Conservation (phyloP, 805 yeast species). For the Kazachstania kunashirensis region DNA sequence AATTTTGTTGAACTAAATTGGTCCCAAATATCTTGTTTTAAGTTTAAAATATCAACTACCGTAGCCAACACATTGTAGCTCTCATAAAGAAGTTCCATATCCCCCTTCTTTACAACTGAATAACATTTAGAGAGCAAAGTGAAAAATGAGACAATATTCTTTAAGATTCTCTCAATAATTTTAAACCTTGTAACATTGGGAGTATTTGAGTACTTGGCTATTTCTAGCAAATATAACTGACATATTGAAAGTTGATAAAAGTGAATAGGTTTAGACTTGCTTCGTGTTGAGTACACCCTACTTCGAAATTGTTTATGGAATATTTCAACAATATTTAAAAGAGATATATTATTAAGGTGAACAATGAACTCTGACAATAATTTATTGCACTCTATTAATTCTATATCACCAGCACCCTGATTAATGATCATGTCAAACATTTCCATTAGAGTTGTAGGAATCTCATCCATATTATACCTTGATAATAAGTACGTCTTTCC, state of each 20-base stretch:
- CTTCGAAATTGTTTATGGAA: constrained; percentile 23
- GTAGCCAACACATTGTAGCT: constrained; percentile 16
- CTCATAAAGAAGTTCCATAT: constrained; percentile 8
- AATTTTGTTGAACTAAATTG: constrained; percentile 9
- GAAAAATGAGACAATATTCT: constrained; percentile 23
- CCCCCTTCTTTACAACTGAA: constrained; percentile 1
- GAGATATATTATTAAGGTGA: constrained; percentile 13
- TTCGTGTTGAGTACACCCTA: constrained; percentile 15
- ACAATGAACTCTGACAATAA: constrained; percentile 15
- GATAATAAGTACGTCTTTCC: constrained; percentile 14
- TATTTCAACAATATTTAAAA: constrained; percentile 13
- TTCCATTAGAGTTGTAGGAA: constrained; percentile 5
- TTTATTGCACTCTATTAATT: constrained; percentile 13
- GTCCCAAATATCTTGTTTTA: constrained; percentile 15
- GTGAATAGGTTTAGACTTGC: constrained; percentile 26
- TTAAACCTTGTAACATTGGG: constrained; percentile 9
- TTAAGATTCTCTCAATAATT: constrained; percentile 15
- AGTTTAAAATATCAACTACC: constrained; percentile 7
- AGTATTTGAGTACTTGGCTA: constrained; percentile 16
- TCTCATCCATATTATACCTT: constrained; percentile 8
- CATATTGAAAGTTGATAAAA: constrained; percentile 25
- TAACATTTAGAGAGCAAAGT: constrained; percentile 17
- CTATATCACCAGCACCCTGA: constrained; percentile 21
- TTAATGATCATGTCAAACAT: constrained; percentile 18
- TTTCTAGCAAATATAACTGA: constrained; percentile 22